Evolutionary conservation across 2,329 filamentous ascomycete species (phyloP), one percentile per base, ranked within the genome.

Genomic region (Rutstroemia sp.): DNA sequence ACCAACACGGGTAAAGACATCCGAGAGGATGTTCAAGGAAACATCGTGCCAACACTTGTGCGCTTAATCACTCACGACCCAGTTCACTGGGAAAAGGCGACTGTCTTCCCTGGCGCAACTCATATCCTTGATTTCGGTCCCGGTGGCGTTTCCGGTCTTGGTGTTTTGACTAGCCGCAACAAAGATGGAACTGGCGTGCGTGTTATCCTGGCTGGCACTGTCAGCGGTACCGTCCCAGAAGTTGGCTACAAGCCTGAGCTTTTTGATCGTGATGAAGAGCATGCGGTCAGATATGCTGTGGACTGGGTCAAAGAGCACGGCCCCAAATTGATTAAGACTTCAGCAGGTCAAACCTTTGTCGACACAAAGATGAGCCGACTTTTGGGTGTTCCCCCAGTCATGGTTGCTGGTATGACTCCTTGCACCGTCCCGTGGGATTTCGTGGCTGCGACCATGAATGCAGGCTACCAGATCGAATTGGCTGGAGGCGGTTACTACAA

Each of bases 251-350:
- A 99, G 79, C 88, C 92, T 2, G 94, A 99, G 74, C 80, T 99
- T 51, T 99, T 99, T 66, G 92, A 99, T 70, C 88, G 94, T 57
- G 94, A 99, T 70, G 90, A 92, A 67, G 89, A 96, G 69, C 84
- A 96, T 67, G 92, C 94, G 5, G 87, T 99, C 68, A 94, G 92
- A 72, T 97, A 91, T 70, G 92, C 94, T 49, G 87, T 91, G 30
- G 90, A 99, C 73, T 99, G 95, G 95, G 91, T 99, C 57, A 95
- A 95, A 73, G 92, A 96, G 71, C 92, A 94, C 69, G 92, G 92
- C 9, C 94, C 95, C n/a, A 87, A 86, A 58, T 79, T 99, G 45
- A 85, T 95, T 65, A 94, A 89, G 74, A 96, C 89, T 14, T 92
- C 92, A 10, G 84, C 83, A 57, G 94, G 94, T 19, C 82, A 92